These are phyloP conservation scores for Penicillium herquei DNA, from an alignment of 495 filamentous ascomycete genomes.

Conservation along the genomic window DNA sequence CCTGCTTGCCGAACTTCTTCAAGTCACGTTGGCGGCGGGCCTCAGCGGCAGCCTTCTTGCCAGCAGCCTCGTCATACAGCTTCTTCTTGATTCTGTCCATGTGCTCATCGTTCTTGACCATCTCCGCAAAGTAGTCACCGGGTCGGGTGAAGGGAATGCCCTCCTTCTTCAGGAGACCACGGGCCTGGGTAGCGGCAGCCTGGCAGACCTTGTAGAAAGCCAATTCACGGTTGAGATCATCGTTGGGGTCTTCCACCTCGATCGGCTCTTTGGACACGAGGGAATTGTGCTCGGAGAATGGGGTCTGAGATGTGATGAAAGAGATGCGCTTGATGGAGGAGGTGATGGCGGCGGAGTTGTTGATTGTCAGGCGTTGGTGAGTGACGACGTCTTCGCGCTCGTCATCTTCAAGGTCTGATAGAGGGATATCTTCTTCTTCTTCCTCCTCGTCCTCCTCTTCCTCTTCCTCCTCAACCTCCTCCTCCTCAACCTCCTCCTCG, in stretches of 20 bases:
- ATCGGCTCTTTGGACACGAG: constrained; percentile 53
- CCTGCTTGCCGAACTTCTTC: constrained; percentile 99
- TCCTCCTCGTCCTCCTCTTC: constrained; percentile 44
- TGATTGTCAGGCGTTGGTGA: constrained; percentile 92
- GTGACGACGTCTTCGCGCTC: constrained; percentile 83
- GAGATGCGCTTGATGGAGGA: constrained; percentile 77
- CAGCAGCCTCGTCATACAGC: constrained; percentile 85
- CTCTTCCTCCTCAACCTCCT: constrained; percentile 36
- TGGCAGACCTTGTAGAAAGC: constrained; percentile 93
- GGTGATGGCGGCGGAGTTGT: constrained; percentile 86
- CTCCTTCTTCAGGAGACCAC: constrained; percentile 73
- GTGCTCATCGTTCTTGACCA: constrained; percentile 96
- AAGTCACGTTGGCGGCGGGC: constrained; percentile 89
- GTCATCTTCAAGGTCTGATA: constrained; percentile 79
- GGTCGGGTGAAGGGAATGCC: constrained; percentile 82
- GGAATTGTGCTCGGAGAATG: constrained; percentile 66
- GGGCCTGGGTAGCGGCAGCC: constrained; percentile 68
- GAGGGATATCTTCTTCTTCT: constrained; percentile 66
- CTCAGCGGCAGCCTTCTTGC: constrained; percentile 88
- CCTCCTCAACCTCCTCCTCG: constrained; percentile 34
- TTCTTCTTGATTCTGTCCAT: constrained; percentile 96
- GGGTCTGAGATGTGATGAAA: constrained; percentile 52
- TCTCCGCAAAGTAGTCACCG: constrained; percentile 95
- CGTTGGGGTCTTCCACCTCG: constrained; percentile 67
- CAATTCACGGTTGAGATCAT: constrained; percentile 86